A percentile compares a stretch with the other conserved stretches of the same genome.
Conservation (phyloP, 169 alveolate genomes). For the Condylostoma magnum region DNA sequence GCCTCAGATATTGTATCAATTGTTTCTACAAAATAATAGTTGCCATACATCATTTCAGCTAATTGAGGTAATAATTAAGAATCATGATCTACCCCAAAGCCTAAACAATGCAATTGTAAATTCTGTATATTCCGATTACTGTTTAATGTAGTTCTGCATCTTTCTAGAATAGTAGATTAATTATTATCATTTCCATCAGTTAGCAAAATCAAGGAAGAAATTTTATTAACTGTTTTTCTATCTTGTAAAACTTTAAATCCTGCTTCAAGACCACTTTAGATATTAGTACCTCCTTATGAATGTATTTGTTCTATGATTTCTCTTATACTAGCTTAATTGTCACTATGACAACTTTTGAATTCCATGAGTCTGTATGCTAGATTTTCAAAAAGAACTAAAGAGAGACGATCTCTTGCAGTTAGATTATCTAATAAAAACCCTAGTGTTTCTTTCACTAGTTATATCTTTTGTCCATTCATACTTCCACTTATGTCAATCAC, state of each 20-base stretch:
- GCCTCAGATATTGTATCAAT: slow-evolving; percentile 10
- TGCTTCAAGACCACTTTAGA: slow-evolving; percentile 31
- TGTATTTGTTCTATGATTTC: slow-evolving; percentile 12
- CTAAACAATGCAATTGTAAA: slow-evolving; percentile 15
- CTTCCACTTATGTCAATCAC: slow-evolving; percentile 50
- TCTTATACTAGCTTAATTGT: slow-evolving; percentile 25
- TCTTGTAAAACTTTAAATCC: slow-evolving; percentile 25
- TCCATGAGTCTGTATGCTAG: slow-evolving; percentile 22
- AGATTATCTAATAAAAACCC: slow-evolving; percentile 30
- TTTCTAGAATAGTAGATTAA: background rate
- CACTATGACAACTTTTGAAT: slow-evolving; percentile 32
- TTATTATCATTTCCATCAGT: slow-evolving; percentile 25
- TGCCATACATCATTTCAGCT: slow-evolving; percentile 25
- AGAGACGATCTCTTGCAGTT: slow-evolving; percentile 41
- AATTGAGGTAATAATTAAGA: slow-evolving; percentile 21
- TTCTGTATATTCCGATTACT: background rate
- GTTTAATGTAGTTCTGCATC: background rate
- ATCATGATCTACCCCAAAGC: slow-evolving; percentile 34
- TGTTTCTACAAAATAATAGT: slow-evolving; percentile 27
- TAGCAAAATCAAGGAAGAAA: slow-evolving; percentile 15
- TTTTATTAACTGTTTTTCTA: slow-evolving; percentile 24
- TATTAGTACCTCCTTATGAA: slow-evolving; percentile 38
- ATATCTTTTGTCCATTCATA: slow-evolving; percentile 45
- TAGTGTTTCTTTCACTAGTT: slow-evolving; percentile 38
- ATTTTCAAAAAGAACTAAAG: slow-evolving; percentile 35